These are phyloP conservation scores for Candida sanyaensis DNA, from an alignment of 1,139 yeast species.

Conservation along the genomic window DNA sequence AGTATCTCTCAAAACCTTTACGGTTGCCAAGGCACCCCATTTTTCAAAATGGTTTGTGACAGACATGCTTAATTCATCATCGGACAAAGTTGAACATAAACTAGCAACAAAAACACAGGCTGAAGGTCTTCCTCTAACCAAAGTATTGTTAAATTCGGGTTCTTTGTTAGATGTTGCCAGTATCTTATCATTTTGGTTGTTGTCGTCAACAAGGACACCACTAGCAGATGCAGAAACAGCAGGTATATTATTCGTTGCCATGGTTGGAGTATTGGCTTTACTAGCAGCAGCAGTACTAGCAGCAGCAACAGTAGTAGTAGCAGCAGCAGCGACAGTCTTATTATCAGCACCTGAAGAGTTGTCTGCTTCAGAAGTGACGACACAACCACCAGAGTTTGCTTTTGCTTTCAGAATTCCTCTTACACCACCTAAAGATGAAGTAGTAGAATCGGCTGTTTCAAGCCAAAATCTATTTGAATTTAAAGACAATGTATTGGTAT, in stretches of 20 bases:
- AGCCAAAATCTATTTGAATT: constrained; percentile 12
- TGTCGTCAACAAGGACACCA: neutral
- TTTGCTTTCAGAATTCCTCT: neutral
- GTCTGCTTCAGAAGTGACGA: neutral
- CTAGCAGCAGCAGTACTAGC: neutral
- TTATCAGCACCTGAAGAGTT: neutral
- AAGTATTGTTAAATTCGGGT: neutral
- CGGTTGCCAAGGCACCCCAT: constrained; percentile 72
- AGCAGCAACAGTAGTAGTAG: neutral
- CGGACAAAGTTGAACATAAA: constrained; percentile 61
- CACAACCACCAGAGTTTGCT: neutral
- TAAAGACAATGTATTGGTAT: constrained; percentile 14
- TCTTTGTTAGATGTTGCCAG: constrained; percentile 1
- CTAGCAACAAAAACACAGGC: constrained; percentile 90
- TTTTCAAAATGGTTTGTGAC: constrained; percentile 63
- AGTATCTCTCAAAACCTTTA: constrained; percentile 85
- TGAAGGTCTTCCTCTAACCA: constrained; percentile 57
- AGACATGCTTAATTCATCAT: constrained; percentile 68
- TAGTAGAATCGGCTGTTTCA: constrained; percentile 7
- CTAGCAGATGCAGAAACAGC: neutral
- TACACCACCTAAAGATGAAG: constrained; percentile 7
- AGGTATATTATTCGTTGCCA: neutral
- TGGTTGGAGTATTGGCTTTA: neutral
- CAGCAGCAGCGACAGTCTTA: neutral
- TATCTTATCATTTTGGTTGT: neutral